Evolutionary conservation across 306 rosid species (phyloP), one percentile per base, ranked within the genome.

Genomic region (Mimosa bimucronata): DNA sequence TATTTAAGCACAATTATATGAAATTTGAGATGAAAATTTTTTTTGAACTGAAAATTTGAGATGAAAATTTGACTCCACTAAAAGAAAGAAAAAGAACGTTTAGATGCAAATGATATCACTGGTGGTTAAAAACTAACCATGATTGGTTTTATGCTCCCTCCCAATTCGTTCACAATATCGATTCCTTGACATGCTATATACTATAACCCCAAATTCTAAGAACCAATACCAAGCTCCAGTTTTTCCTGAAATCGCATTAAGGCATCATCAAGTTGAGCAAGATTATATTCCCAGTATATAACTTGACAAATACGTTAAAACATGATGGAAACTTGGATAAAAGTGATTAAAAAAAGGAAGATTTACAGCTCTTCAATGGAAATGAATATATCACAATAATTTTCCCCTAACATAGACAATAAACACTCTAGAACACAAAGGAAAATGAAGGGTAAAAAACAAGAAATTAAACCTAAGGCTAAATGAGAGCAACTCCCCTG

Each of bases 81-180:
- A n/a, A n/a, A n/a, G 6, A 19, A 29, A 28, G 29, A 12, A 14
- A 30, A 29, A 13, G 38, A 13, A 61, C n/a, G 1, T 4, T 61
- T 0, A 26, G 19, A 61, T 14, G 38, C 38, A 29, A 28, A 61
- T 14, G n/a, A 28, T 84, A 38, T 64, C 21, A 12, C 26, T 7
- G 5, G 44, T 76, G 34, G 65, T 25, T 71, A 73, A 67, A 46
- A 38, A 61, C 38, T 73, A 87, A 94, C 98, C 97, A 79, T 94
- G 93, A 82, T 94, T 94, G 89, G 97, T 94, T 92, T 92, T 94
- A 87, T 94, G 98, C 57, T 92, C 89, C 83, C 98, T 88, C 78
- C 97, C 97, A 75, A 94, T 94, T 81, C 97, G 86, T 83, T 94
- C 97, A 72, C 98, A 94, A 42, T 86, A 94, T 82, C 97, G 82